phyloP scores from a whole-genome alignment of 352 stramenopile genomes.

The Phytophthora fragariaefolia region DNA sequence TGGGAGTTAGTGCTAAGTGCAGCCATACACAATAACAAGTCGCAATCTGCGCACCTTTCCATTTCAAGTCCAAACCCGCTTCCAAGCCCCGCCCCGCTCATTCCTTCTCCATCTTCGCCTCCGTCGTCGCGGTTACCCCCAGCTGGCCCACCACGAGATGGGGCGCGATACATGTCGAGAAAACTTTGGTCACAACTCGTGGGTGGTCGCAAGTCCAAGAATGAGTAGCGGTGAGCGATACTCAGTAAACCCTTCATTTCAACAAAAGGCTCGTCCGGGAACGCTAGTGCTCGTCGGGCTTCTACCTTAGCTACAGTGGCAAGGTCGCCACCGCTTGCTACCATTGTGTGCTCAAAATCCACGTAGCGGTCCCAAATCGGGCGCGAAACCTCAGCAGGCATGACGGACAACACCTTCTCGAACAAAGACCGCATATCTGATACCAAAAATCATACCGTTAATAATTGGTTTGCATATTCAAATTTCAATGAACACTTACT shows the following conservation, averaged over 20 bases:
- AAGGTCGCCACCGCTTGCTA: slow-evolving; percentile 83
- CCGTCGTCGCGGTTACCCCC: slow-evolving; percentile 28
- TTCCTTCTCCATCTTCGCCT: slow-evolving; percentile 32
- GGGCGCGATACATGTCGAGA: slow-evolving; percentile 79
- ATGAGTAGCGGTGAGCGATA: slow-evolving; percentile 84
- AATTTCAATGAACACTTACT: slow-evolving; percentile 53
- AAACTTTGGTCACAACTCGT: slow-evolving; percentile 74
- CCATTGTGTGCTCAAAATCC: slow-evolving; percentile 89
- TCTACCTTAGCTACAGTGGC: slow-evolving; percentile 86
- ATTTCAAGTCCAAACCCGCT: slow-evolving; percentile 45
- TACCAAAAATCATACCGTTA: slow-evolving; percentile 6
- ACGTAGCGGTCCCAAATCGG: slow-evolving; percentile 90
- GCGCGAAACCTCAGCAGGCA: slow-evolving; percentile 79
- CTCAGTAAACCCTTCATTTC: slow-evolving; percentile 85
- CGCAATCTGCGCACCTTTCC: slow-evolving; percentile 44
- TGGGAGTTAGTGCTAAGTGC: slow-evolving; percentile 8
- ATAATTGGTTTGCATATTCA: not conserved
- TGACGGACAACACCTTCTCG: slow-evolving; percentile 88
- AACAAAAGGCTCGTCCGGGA: slow-evolving; percentile 77
- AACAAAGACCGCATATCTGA: slow-evolving; percentile 90
- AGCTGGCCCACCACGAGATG: slow-evolving; percentile 28
- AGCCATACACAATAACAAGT: not conserved
- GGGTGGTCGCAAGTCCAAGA: slow-evolving; percentile 71
- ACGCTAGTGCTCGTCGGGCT: slow-evolving; percentile 75
- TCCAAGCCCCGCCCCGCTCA: slow-evolving; percentile 26